Evolutionary conservation across 78 protist genomes (phyloP).

Genomic region (Dictyostelium intermedium): DNA sequence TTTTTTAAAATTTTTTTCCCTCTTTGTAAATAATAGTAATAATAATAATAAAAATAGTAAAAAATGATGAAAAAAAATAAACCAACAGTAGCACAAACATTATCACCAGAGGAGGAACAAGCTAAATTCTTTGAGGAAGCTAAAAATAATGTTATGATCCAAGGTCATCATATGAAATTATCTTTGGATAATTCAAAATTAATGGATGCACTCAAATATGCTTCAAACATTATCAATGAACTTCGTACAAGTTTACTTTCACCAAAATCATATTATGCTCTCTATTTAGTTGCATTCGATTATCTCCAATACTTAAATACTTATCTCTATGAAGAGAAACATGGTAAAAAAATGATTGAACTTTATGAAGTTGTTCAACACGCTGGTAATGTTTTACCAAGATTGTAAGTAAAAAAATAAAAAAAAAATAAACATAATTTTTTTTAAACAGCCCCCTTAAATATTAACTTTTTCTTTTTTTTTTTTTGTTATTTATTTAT

Average conservation of each 20-base stretch:
- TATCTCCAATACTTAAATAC: conserved; percentile 92
- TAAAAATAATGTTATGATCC: conserved; percentile 76
- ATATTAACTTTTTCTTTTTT: neutral
- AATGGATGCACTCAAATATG: conserved; percentile 94
- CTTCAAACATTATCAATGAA: conserved; percentile 91
- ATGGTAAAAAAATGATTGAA: conserved; percentile 84
- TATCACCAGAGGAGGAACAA: conserved; percentile 86
- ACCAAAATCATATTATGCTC: conserved; percentile 96
- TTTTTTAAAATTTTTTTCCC: neutral
- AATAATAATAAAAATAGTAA: neutral
- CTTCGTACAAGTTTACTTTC: conserved; percentile 92
- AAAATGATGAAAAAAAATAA: conserved; percentile 11
- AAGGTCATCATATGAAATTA: conserved; percentile 90
- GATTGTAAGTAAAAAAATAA: conserved; percentile 84
- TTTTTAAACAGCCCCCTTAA: no score
- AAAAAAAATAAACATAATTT: neutral
- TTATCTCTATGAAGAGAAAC: conserved; percentile 86
- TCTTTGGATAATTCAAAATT: conserved; percentile 83
- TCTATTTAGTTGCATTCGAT: conserved; percentile 92
- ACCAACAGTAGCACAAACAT: conserved; percentile 28
- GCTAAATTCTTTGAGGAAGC: conserved; percentile 81
- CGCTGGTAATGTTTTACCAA: conserved; percentile 96
- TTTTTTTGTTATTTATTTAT: neutral
- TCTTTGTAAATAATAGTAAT: neutral
- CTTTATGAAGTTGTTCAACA: conserved; percentile 98